Conservation (phyloP, 768 basidiomycete species). For the Calocybe gangraenosa region DNA sequence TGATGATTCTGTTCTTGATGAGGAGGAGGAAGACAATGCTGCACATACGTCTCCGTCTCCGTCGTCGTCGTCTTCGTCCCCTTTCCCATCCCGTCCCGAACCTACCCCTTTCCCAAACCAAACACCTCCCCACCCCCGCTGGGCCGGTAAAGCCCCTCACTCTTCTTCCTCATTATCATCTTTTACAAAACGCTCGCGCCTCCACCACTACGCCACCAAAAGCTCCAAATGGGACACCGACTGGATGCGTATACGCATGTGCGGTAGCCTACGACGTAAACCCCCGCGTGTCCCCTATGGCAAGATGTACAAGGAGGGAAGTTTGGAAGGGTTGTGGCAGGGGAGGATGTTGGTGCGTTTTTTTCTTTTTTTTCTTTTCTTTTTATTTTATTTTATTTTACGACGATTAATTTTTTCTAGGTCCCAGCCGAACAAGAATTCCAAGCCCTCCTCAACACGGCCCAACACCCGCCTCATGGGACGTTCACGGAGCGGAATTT, state of each 20-base stretch:
- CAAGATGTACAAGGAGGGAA: slow-evolving; percentile 37
- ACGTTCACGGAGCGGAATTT: slow-evolving; percentile 18
- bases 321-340: slow-evolving; percentile 50
- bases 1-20: background rate
- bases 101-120: too few species aligned
- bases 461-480: slow-evolving; percentile 18
- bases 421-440: slow-evolving; percentile 18
- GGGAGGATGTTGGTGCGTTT: slow-evolving; percentile 53
- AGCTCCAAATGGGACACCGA: slow-evolving; percentile 47
- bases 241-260: slow-evolving; percentile 45
- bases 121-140: slow-evolving; percentile 3
- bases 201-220: slow-evolving; percentile 5
- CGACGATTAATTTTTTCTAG: slow-evolving; percentile 11
- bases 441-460: slow-evolving; percentile 12
- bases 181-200: too few species aligned
- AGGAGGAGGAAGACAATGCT: background rate
- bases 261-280: slow-evolving; percentile 22
- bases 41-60: slow-evolving; percentile 1
- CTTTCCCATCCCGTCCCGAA: background rate
- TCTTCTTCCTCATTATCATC: background rate
- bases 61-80: background rate
- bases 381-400: slow-evolving; percentile 1
- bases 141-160: slow-evolving; percentile 19
- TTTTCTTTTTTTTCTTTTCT: background rate
- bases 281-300: slow-evolving; percentile 16